Evolutionary conservation across 495 filamentous ascomycete genomes (phyloP).

Genomic region (Penicillium canescens): DNA sequence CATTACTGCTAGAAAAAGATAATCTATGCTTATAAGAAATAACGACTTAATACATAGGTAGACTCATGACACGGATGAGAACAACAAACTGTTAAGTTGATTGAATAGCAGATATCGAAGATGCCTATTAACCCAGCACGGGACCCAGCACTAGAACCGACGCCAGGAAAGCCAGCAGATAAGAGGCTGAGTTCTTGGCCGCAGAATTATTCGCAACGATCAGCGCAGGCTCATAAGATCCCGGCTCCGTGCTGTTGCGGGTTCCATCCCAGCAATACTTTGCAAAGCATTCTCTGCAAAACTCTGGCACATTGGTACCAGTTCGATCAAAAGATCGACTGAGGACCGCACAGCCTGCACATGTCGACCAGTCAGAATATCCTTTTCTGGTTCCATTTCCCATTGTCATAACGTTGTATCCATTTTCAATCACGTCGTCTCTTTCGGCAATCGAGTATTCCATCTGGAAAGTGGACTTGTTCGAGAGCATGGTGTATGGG

Average conservation of each 20-base stretch:
- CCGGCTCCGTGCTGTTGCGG: constrained; percentile 39
- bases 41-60: too few relatives aligned
- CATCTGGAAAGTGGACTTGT: not conserved
- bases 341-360: constrained; percentile 81
- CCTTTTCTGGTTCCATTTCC: constrained; percentile 64
- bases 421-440: constrained; percentile 76
- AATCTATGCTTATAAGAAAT: too few relatives aligned
- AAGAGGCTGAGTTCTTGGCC: too few relatives aligned
- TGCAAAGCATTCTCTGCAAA: constrained; percentile 70
- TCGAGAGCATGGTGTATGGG: not conserved
- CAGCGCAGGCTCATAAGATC: constrained; percentile 4
- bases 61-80: too few relatives aligned
- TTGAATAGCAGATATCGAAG: too few relatives aligned
- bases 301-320: constrained; percentile 55
- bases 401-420: constrained; percentile 75
- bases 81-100: too few relatives aligned
- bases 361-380: constrained; percentile 69
- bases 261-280: constrained; percentile 87
- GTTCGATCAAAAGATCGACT: constrained; percentile 65
- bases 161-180: too few relatives aligned
- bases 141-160: too few relatives aligned
- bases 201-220: too few relatives aligned
- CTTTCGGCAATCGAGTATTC: constrained; percentile 41
- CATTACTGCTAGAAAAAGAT: too few relatives aligned
- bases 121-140: too few relatives aligned